Base-by-base conservation (phyloP, 148 eudicot species). In the Nepenthes mirabilis region DNA sequence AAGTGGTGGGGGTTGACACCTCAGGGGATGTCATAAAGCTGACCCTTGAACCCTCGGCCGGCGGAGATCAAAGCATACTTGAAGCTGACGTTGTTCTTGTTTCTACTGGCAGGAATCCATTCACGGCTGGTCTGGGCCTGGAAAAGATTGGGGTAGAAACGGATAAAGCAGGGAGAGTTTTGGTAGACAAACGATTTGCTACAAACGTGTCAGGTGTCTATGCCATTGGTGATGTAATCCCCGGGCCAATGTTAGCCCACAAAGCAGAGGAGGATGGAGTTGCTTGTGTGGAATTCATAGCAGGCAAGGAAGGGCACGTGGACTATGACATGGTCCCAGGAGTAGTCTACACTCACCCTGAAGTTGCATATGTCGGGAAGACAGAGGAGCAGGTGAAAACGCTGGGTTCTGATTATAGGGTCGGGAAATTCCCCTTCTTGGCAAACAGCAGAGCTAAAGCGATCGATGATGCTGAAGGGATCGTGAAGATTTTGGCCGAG, bases 241-340 rank as follows among this genome's bases (percentile, higher is more conserved):
- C 97, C 0, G 97, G 97, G n/a, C 97, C 97, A 6, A 91, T 91
- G 97, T 70, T 91, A 74, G 95, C 97, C 58, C 97, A 91, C 77
- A 91, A 91, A 74, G 97, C 97, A 11, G 97, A 91, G 76, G 97
- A 91, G 63, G 97, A 91, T 64, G 95, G 96, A 40, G 80, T 85
- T 70, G 96, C 96, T 5, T 91, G 97, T 65, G 97, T 91, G 13
- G 97, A 91, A 68, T 88, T 72, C 68, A 79, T 91, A 74, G 96
- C 96, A 33, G 97, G 97, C 49, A 91, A 83, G 66, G 85, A 78
- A 63, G 95, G 93, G 33, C 97, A 91, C 34, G 95, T 91, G 65
- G 97, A 91, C 81, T 91, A 91, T 47, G 94, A 91, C 70, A 2
- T 83, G 83, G 96, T 91, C 34, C 98, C 98, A 1, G 96, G 98